Base-by-base conservation (phyloP, 495 filamentous ascomycete species). In the Neurospora sp. region DNA sequence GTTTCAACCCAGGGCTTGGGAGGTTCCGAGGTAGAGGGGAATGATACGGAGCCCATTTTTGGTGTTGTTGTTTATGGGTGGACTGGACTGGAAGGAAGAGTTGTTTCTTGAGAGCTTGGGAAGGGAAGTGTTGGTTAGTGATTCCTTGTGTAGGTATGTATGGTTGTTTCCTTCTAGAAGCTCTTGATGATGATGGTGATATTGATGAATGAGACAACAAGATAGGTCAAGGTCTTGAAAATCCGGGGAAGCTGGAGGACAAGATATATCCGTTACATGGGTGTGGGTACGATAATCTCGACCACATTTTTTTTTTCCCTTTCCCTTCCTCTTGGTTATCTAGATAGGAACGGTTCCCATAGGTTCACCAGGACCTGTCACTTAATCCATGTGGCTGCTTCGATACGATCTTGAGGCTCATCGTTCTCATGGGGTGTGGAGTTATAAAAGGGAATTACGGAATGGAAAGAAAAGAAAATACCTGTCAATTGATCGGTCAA, bases 1-100 rank as follows among this genome's bases (percentile, higher is more conserved):
- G 93, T 94, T 75, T 89, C 83, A 71, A 90, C 86, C 90, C 89
- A 93, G 71, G 91, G 91, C 77, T 81, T 82, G 77, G 80, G 79
- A 45, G 75, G 82, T 70, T 80, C 77, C 16, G 79, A 71, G 12
- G 77, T 3, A 6, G 53, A 7, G 53, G 27, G 27, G 27, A 16
- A 35, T 31, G 53, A 73, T 39, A 74, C 72, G 72, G 82, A 84
- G 53, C 83, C 81, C 83, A 85, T 85, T 69, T 53, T 61, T 76
- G 65, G 8, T 44, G 22, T 42, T 70, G 16, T 74, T 71, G 31
- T 65, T 38, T 42, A 42, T 65, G 45, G 12, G 3, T 20, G 18
- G 42, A n/a, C 42, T 44, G 42, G 42, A 45, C 59, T 10, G 39
- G 40, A 47, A 18, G 47, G 2, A 20, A 16, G 12, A 8, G 12